Evolutionary conservation across 1,139 yeast species (phyloP).

Genomic region (Protomyces inundatus): DNA sequence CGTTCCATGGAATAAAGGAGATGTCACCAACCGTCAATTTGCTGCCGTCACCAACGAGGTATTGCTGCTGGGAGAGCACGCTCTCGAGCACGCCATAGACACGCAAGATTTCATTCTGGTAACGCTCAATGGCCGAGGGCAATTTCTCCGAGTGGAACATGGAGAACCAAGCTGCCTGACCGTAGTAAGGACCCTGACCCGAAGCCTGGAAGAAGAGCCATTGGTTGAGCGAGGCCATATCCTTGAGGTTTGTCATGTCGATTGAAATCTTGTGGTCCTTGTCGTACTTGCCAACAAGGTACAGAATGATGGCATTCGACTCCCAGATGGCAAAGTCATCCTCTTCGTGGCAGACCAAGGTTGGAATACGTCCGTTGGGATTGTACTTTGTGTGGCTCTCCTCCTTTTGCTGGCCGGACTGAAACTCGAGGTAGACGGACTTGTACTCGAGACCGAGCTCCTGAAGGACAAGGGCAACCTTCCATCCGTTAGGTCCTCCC

Average conservation of each 20-base stretch:
- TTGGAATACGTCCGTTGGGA: conserved; percentile 28
- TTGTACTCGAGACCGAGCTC: conserved; percentile 71
- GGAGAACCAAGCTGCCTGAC: conserved; percentile 90
- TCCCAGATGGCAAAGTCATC: conserved; percentile 27
- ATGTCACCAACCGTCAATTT: conserved; percentile 26
- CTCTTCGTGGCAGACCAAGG: conserved; percentile 24
- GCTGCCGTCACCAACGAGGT: conserved; percentile 40
- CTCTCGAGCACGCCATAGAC: conserved; percentile 92
- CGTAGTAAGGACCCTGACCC: conserved; percentile 78
- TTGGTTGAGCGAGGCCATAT: conserved; percentile 67
- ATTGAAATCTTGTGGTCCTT: conserved; percentile 69
- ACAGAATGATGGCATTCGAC: conserved; percentile 27
- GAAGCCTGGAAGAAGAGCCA: conserved; percentile 57
- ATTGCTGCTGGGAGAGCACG: conserved; percentile 91
- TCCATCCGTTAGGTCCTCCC: conserved; percentile 54
- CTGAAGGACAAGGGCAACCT: conserved; percentile 81
- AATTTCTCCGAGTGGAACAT: conserved; percentile 85
- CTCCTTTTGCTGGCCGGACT: conserved; percentile 18
- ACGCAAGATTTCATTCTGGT: conserved; percentile 86
- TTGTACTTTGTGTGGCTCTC: conserved; percentile 23
- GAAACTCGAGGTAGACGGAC: conserved; percentile 77
- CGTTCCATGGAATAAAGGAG: conserved; percentile 28
- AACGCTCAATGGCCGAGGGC: conserved; percentile 83
- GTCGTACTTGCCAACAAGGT: conserved; percentile 61
- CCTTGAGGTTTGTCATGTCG: conserved; percentile 63